phyloP scores from a whole-genome alignment of 495 filamentous ascomycete species.

The Aspergillus steynii region DNA sequence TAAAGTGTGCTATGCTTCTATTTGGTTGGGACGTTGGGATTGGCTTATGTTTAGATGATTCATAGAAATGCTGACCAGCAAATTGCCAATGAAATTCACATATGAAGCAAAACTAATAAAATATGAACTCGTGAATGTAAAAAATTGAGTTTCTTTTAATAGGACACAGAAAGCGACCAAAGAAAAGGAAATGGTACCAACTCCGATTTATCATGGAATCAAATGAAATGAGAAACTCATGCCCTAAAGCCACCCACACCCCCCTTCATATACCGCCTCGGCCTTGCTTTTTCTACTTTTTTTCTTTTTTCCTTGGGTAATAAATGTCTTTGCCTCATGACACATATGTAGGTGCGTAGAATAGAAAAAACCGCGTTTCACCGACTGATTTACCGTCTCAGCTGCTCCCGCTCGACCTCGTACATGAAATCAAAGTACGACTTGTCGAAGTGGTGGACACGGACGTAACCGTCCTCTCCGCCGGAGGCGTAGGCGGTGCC shows the following conservation, averaged over 20 bases:
- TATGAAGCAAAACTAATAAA: constrained; percentile 2
- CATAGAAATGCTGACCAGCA: constrained; percentile 18
- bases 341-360: constrained; percentile 42
- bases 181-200: constrained; percentile 43
- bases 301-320: constrained; percentile 15
- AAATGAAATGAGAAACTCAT: constrained; percentile 43
- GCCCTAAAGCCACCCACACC: constrained; percentile 37
- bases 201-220: constrained; percentile 51
- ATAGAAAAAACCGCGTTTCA: constrained; percentile 16
- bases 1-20: constrained; percentile 14
- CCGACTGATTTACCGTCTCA: constrained; percentile 40
- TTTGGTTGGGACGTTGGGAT: not conserved
- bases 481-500: constrained; percentile 91
- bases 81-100: constrained; percentile 9
- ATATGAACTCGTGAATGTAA: constrained; percentile 7
- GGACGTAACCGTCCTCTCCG: constrained; percentile 97
- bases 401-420: constrained; percentile 83
- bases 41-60: constrained; percentile 1
- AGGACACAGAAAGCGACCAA: constrained; percentile 36
- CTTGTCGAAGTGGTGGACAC: constrained; percentile 98
- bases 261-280: constrained; percentile 33
- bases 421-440: constrained; percentile 98
- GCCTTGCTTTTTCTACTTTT: constrained; percentile 27
- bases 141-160: constrained; percentile 36
- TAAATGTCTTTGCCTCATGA: constrained; percentile 42